Evolutionary conservation across 257 asterid genomes (phyloP), one percentile per base, ranked within the genome.

Genomic region (Linaria vulgaris): DNA sequence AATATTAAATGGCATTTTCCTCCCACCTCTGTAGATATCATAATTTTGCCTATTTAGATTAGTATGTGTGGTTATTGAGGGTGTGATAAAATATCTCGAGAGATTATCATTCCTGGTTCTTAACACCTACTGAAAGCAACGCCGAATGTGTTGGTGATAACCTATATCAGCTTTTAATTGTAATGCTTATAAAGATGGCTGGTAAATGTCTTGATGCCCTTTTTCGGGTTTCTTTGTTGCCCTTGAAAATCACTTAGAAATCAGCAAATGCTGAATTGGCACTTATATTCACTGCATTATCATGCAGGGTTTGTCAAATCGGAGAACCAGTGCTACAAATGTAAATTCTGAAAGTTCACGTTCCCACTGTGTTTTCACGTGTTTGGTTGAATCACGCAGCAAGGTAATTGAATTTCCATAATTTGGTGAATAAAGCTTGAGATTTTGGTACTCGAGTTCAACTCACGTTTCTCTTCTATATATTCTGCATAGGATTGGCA

Each of bases 331-430:
- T 24, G 91, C 99, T 13, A 94, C 99, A 47, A 76, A 85, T 73
- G 79, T 85, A 66, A 94, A 94, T 74, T 94, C 97, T 51, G 99
- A 94, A 82, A 94, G 99, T 79, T 94, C 99, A 57, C 90, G 99
- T 31, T 94, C 99, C 70, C 99, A 94, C 81, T 85, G 99, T 52
- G 97, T 94, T 52, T 94, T 94, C 77, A 90, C 99, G 17, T 94
- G 97, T 79, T 87, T 94, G 74, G 92, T 94, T 69, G 97, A 94
- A 82, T 94, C 99, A 41, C 96, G 95, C 54, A 70, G 84, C 86
- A 94, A 94, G 97, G 99, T 94, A 85, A 69, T 49, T 64, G n/a
- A 45, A 51, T 71, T 39, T 68, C 21, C 50, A 61, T 24, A 22
- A 30, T 23, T 66, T 69, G 78, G 46, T 51, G 56, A 64, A 43